A percentile compares a stretch with the other conserved stretches of the same genome.
These are phyloP conservation scores for Niebla homalea DNA, from an alignment of 495 filamentous ascomycete species.

Conservation along the genomic window DNA sequence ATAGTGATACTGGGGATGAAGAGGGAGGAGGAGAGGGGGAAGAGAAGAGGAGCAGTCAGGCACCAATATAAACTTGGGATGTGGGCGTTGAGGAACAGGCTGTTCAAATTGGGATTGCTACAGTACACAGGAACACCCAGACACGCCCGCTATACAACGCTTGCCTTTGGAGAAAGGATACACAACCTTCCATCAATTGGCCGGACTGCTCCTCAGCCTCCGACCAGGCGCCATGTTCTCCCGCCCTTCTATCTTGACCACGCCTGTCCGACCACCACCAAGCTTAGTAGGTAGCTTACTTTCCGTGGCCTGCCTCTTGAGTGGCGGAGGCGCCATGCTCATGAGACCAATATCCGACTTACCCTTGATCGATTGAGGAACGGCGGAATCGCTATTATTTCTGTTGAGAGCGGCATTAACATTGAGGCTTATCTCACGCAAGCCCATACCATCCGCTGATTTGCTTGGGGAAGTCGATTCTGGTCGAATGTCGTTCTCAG, in stretches of 20 bases:
- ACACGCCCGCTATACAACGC: background rate
- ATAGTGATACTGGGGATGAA: background rate
- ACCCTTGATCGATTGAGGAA: background rate
- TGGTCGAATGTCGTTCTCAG: background rate
- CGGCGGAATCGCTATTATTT: conserved; percentile 8
- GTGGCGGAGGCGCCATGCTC: conserved; percentile 13
- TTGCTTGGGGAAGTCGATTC: conserved; percentile 7
- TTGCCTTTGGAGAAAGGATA: background rate
- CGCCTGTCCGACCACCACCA: conserved; percentile 4
- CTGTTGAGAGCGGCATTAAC: conserved; percentile 2
- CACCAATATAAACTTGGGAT: background rate
- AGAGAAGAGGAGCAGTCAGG: background rate
- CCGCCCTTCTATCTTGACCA: conserved; percentile 14
- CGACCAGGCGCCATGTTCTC: conserved; percentile 14
- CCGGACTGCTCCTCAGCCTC: conserved; percentile 21
- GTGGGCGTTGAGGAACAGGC: too few species aligned
- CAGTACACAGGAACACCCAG: background rate
- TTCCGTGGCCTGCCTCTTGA: conserved; percentile 19
- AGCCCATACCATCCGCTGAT: conserved; percentile 3
- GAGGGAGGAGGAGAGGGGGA: background rate
- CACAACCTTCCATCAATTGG: conserved; percentile 1
- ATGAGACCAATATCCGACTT: conserved; percentile 6
- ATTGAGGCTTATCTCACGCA: conserved; percentile 16
- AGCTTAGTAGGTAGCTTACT: conserved; percentile 19
- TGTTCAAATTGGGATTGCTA: background rate